Evolutionary conservation across 192 early-diverging fungal species (phyloP), one percentile per base, ranked within the genome.

Genomic region (Rhizophagus clarus): DNA sequence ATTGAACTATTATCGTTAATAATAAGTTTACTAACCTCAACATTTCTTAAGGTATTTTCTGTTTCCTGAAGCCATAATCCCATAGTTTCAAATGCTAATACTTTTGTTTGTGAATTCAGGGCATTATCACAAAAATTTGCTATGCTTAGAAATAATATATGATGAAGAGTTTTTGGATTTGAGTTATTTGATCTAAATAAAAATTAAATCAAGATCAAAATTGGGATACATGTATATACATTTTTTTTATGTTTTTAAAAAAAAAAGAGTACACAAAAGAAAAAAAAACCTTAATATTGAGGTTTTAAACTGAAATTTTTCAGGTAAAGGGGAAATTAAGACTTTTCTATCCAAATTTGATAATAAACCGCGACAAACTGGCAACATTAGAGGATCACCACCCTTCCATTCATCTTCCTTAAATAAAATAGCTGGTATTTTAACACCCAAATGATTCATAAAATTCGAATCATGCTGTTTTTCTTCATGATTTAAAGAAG

Each of bases 31-130:
- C 28, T 37, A 24, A 51, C 42, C 9, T 71, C 31, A 14, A 28
- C 22, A 14, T 80, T 49, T 3, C 72, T 56, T 71, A 92, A 82
- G 29, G 86, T 82, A 74, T 79, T 84, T 2, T 88, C 86, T 0
- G 91, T 91, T 60, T 88, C 85, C 61, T 90, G 85, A 17, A 93
- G 85, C 92, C 93, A 94, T 28, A 88, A 84, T 7, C 90, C 90
- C 90, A 94, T 90, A 4, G 92, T 87, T 78, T 94, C 93, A 82
- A 94, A 94, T 14, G 92, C 91, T 11, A 92, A 81, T 0, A 93
- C 87, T 80, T 93, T 94, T 74, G 86, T 88, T 28, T 87, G 89
- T 9, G 91, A 86, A n/a, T 91, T 90, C 26, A 90, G 81, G n/a
- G 89, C 88, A 20, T 86, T 87, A 5, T 86, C 88, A 49, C 93